Base-by-base conservation (phyloP, 2,329 filamentous ascomycete genomes). In the Aspergillus carbonarius region DNA sequence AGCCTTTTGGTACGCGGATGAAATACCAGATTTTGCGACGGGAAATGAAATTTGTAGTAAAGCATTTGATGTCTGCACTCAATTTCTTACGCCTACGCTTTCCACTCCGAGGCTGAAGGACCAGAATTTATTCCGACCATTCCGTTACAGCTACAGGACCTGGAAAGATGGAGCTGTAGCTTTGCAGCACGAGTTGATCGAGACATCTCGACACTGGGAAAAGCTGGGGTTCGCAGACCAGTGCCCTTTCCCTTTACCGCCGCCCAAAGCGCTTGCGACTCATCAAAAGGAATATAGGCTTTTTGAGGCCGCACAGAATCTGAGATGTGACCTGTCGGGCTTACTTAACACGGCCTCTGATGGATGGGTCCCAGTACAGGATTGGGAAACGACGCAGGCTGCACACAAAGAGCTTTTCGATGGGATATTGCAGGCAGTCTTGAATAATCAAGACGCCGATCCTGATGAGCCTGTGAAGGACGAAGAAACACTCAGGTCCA, bases 121-220 rank as follows among this genome's bases (percentile, higher is more conserved):
- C 34, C 66, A 77, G 46, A 65, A 65, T 30, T 66, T 76, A 5
- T 68, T 78, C 53, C 67, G 73, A 32, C 75, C 72, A 32, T 77
- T 79, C 60, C 69, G 66, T 30, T 79, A 78, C 64, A 74, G 70
- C 62, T 70, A 74, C 58, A 71, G 70, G 54, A 77, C 75, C 6
- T 80, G 74, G 75, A 74, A 73, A 58, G 72, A 79, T 63, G 71
- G 77, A 7, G 70, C 70, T 17, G 69, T 74, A 52, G 74, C 72
- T 15, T 69, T 79, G 30, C 72, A 68, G 10, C 68, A 79, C 54
- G 73, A 78, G 57, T 57, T 80, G n/a, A 75, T 78, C 52, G 69
- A 75, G 52, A 71, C 73, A n/a, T 70, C 74, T 54, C 65, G 54
- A 57, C 59, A 55, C 8, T 80, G 74, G 76, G 63, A 68, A 49